phyloP scores from a whole-genome alignment of 2,329 filamentous ascomycete species.

The Paracamarosporium sp. region DNA sequence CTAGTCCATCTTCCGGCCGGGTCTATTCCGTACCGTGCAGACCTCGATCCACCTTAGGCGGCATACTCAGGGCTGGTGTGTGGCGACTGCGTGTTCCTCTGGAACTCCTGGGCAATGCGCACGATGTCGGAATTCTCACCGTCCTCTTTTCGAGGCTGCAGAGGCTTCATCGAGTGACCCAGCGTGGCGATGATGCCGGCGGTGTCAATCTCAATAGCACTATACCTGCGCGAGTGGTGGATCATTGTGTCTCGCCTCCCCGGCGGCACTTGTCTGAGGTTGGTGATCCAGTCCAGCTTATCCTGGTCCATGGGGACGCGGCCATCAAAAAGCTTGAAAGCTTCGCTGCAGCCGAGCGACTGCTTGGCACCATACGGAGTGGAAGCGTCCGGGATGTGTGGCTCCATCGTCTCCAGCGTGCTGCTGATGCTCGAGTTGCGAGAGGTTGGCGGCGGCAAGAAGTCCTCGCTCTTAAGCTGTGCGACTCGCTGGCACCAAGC shows the following conservation, averaged over 20 bases:
- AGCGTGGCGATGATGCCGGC: slow-evolving; percentile 46
- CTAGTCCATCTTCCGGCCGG: background rate
- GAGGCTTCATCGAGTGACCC: slow-evolving; percentile 34
- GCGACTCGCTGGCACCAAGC: slow-evolving; percentile 46
- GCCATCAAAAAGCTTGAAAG: slow-evolving; percentile 42
- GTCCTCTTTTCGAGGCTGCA: slow-evolving; percentile 37
- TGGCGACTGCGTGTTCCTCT: slow-evolving; percentile 25
- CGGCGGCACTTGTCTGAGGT: slow-evolving; percentile 33
- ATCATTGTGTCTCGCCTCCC: slow-evolving; percentile 31
- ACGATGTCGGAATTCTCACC: slow-evolving; percentile 38
- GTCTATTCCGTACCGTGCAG: too few relatives aligned
- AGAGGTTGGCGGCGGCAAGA: slow-evolving; percentile 21
- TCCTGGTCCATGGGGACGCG: slow-evolving; percentile 39
- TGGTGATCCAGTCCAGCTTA: slow-evolving; percentile 38
- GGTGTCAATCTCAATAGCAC: slow-evolving; percentile 45
- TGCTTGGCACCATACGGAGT: slow-evolving; percentile 19
- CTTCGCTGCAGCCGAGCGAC: slow-evolving; percentile 43
- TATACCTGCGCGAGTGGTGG: slow-evolving; percentile 38
- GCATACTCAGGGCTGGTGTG: background rate
- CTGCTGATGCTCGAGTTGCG: slow-evolving; percentile 29
- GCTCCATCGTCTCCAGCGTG: slow-evolving; percentile 33
- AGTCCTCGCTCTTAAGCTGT: slow-evolving; percentile 27
- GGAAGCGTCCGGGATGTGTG: slow-evolving; percentile 25
- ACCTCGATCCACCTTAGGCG: background rate
- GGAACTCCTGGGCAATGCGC: slow-evolving; percentile 33